A percentile compares a stretch with the other conserved stretches of the same genome.
Evolutionary conservation across 371 early-diverging fungal genomes (phyloP).

Genomic region (Rhizopus delemar): DNA sequence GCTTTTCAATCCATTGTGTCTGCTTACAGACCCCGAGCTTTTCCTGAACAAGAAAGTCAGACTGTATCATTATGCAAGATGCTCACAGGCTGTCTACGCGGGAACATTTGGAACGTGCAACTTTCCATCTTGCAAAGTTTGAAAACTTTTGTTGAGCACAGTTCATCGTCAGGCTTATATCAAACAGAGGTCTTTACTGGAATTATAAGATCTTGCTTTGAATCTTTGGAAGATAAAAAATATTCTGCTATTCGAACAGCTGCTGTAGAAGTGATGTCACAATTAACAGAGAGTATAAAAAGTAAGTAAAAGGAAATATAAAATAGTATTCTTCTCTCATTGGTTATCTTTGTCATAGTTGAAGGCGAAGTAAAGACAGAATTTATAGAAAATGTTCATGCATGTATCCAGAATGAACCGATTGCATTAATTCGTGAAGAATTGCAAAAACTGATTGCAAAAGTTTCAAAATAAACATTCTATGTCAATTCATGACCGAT

Average conservation of each 20-base stretch:
- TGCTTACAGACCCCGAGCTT: slow-evolving; percentile 52
- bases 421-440: slow-evolving; percentile 25
- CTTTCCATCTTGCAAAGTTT: slow-evolving; percentile 63
- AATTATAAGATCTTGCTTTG: slow-evolving; percentile 21
- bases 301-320: slow-evolving; percentile 13
- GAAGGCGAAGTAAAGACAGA: slow-evolving; percentile 14
- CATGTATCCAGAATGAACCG: slow-evolving; percentile 24
- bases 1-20: slow-evolving; percentile 68
- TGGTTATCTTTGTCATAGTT: slow-evolving; percentile 13
- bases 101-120: slow-evolving; percentile 77
- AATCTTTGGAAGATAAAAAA: slow-evolving; percentile 37
- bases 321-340: not conserved
- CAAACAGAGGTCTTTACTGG: slow-evolving; percentile 1
- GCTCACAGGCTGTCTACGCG: slow-evolving; percentile 45
- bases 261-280: slow-evolving; percentile 38
- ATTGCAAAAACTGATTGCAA: slow-evolving; percentile 18
- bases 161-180: slow-evolving; percentile 8
- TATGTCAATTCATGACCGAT: too few species aligned
- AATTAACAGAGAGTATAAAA: slow-evolving; percentile 6
- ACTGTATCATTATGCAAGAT: slow-evolving; percentile 32
- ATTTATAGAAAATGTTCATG: slow-evolving; percentile 5
- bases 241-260: slow-evolving; percentile 53
- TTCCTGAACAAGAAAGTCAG: slow-evolving; percentile 38
- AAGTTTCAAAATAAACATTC: too few species aligned
- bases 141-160: slow-evolving; percentile 45